These are phyloP conservation scores for Vitis rupestris DNA, from an alignment of 164 flowering plant species.

Conservation along the genomic window DNA sequence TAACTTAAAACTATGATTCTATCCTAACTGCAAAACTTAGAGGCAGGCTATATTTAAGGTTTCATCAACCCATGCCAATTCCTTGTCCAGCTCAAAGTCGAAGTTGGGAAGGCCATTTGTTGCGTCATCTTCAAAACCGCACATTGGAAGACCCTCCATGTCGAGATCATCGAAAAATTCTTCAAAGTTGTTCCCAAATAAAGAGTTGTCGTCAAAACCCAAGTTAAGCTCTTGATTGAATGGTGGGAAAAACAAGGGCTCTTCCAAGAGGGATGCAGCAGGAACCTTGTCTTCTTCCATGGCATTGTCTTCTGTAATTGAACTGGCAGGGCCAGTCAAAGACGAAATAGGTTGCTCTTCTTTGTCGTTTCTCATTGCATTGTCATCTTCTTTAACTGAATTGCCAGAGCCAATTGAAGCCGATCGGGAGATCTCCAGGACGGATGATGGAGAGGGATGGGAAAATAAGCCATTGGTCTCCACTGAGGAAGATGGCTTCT, in stretches of 20 bases:
- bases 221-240: background rate
- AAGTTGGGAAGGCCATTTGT: background rate
- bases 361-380: background rate
- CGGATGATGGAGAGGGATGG: slow-evolving; percentile 27
- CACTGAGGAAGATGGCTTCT: background rate
- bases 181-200: background rate
- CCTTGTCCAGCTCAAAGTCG: slow-evolving; percentile 7
- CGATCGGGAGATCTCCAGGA: slow-evolving; percentile 19
- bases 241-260: background rate
- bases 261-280: background rate
- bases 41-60: slow-evolving; percentile 1
- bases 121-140: background rate
- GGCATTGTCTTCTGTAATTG: slow-evolving; percentile 6
- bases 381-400: slow-evolving; percentile 5
- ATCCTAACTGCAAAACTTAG: slow-evolving; percentile 1
- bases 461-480: slow-evolving; percentile 3
- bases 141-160: slow-evolving; percentile 4
- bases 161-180: background rate
- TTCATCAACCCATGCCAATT: slow-evolving; percentile 17
- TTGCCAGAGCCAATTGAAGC: background rate
- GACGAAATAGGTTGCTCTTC: background rate
- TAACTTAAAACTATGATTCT: background rate
- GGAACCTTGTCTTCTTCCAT: background rate
- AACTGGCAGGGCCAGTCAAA: background rate
- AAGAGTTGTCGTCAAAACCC: background rate